These are phyloP conservation scores for Trebouxia sp. DNA, from an alignment of 139 green algal species.

Conservation along the genomic window DNA sequence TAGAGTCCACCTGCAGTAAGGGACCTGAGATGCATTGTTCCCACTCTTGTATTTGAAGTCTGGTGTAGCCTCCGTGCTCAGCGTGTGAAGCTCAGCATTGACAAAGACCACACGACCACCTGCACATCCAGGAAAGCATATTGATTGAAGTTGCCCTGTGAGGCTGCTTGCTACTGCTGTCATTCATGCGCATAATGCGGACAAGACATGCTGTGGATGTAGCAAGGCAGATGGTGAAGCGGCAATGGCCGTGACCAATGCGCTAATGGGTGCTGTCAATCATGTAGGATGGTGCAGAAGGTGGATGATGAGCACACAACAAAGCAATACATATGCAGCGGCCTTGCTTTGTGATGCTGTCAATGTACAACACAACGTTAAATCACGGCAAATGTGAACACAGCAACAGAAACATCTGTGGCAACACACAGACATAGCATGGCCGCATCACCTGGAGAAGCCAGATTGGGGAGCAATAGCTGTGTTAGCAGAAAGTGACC, in stretches of 20 bases:
- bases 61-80: background rate
- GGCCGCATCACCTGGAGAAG: background rate
- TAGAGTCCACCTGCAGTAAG: background rate
- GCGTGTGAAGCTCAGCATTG: background rate
- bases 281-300: no score
- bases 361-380: no score
- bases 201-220: no score
- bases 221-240: no score
- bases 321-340: no score
- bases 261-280: no score
- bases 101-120: background rate
- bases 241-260: no score
- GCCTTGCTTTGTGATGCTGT: no score
- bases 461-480: slow-evolving; percentile 55
- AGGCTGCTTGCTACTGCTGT: background rate
- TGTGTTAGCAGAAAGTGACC: slow-evolving; percentile 80
- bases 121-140: background rate
- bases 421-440: no score
- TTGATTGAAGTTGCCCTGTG: background rate
- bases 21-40: background rate
- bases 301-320: no score
- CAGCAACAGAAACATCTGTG: background rate
- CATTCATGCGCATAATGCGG: background rate
- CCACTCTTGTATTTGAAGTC: background rate
- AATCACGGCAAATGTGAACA: background rate